Evolutionary conservation across 208 protist genomes (phyloP), one percentile per base, ranked within the genome.

Genomic region (Acanthamoeba triangularis): DNA sequence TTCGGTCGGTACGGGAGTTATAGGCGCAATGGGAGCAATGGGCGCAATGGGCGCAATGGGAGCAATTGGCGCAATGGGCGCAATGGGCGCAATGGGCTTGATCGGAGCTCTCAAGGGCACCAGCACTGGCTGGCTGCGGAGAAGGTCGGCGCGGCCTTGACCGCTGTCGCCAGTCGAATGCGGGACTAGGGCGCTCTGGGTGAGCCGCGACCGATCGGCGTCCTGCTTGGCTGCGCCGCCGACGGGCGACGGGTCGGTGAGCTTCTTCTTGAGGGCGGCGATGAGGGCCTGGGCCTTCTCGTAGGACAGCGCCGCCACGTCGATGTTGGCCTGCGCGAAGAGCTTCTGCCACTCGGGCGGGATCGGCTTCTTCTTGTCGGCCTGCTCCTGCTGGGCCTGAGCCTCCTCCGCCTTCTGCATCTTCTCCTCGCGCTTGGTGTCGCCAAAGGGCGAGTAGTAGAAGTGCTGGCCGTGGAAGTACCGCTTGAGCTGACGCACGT

Each of bases 241-340:
- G 41, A 20, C 74, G 33, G 74, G 35, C 74, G 44, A 44, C 10
- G 74, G 41, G 23, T 82, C 74, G 23, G 74, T 82, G 33, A 82
- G 74, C 74, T 82, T 82, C 74, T 82, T 82, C 74, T 82, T 82
- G 13, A 82, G 74, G 20, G 74, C 74, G 25, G 74, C 74, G 74
- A 82, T 82, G 23, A 82, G 44, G 0, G 74, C 44, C 74, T 82
- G 74, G 18, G 74, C 74, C 74, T 82, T 82, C 37, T 82, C 74
- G 44, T 82, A 82, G 18, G 74, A 82, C 41, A 82, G 33, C 33
- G 74, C 74, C 7, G 74, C 18, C 13, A 82, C 74, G 25, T 82
- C 74, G 74, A 82, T 82, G 23, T 82, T 82, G 33, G 74, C 74
- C 25, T 82, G 74, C 7, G 74, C 74, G 20, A 82, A 82, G 18